Percentiles rank a stretch among this genome's conserved stretches.
These are phyloP conservation scores for Solanum infundibuliforme DNA, from an alignment of 257 asterid genomes.

Conservation along the genomic window DNA sequence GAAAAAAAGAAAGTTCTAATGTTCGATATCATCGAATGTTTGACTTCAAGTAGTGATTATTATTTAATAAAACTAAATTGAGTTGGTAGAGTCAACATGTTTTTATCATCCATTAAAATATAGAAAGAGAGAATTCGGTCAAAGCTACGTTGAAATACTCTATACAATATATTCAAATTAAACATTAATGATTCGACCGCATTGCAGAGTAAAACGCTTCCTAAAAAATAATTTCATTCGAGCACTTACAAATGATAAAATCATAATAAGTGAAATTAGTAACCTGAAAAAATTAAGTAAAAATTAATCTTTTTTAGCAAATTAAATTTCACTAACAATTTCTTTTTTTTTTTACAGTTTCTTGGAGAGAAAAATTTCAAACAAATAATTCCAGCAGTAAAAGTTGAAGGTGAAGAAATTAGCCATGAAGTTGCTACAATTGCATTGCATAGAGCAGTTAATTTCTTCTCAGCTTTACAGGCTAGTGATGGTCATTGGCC, in stretches of 20 bases:
- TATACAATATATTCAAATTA: too few species aligned
- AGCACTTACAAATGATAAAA: background rate
- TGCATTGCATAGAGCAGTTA: constrained; percentile 48
- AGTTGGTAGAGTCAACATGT: background rate
- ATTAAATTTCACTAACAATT: background rate
- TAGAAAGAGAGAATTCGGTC: background rate
- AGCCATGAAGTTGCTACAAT: constrained; percentile 46
- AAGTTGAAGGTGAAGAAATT: constrained; percentile 60
- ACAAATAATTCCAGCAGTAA: constrained; percentile 55
- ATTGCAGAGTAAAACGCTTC: too few species aligned
- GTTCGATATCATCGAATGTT: background rate
- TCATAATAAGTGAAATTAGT: background rate
- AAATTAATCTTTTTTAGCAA: background rate
- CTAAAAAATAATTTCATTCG: too few species aligned
- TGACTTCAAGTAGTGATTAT: background rate
- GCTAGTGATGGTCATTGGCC: constrained; percentile 92
- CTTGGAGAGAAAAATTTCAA: constrained; percentile 56
- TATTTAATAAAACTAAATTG: background rate
- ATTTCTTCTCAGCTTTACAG: constrained; percentile 72
- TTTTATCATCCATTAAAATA: background rate
- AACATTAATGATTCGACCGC: too few species aligned
- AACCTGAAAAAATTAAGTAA: background rate
- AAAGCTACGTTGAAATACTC: too few species aligned
- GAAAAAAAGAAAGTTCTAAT: background rate
- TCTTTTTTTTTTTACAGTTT: constrained; percentile 25